Base-by-base conservation (phyloP, 139 green algal species). In the Chlamydomonas schloesseri region DNA sequence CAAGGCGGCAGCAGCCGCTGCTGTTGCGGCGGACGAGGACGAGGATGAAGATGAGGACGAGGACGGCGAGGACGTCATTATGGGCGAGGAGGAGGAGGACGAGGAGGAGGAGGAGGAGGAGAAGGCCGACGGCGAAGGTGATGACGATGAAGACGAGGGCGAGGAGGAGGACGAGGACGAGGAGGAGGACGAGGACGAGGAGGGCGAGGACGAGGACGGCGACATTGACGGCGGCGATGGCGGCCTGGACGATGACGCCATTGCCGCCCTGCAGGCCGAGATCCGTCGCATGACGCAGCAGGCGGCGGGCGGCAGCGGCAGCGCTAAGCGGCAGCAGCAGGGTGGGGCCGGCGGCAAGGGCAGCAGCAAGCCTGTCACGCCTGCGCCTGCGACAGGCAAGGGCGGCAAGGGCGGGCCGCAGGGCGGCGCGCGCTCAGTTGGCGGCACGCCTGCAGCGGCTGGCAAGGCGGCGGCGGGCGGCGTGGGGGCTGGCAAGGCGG, bases 121-220 rank as follows among this genome's bases (percentile, higher is more conserved):
- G 20, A 33, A 28, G 28, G 28, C 15, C 29, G 68, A 17, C 20
- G 28, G 3, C 18, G 53, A 10, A 26, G 67, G 86, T 0, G 81
- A 71, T 13, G 86, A 84, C 0, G 33, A 33, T 0, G 71, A 79
- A 37, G 64, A 85, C 1, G 73, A 69, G 34, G 76, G 42, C 31
- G 65, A 53, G 6, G 69, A 60, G 20, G 31, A 67, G 29, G 68
- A 58, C 6, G 67, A 71, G 33, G 71, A 57, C n/a, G 77, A 87
- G 29, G 76, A 68, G 1, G 53, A 42, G 28, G 78, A 90, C 26
- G 81, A 84, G 15, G 84, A 82, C 13, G 73, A 57, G 46, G 77
- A 67, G 2, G 55, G 18, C 20, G 55, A 62, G 4, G 42, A 8
- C 42, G 42, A 50, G 5, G 8, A 14, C 42, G 42, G 9, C 24